Base-by-base conservation (phyloP, 108 stramenopile genomes). In the Aurantiochytrium sp. region DNA sequence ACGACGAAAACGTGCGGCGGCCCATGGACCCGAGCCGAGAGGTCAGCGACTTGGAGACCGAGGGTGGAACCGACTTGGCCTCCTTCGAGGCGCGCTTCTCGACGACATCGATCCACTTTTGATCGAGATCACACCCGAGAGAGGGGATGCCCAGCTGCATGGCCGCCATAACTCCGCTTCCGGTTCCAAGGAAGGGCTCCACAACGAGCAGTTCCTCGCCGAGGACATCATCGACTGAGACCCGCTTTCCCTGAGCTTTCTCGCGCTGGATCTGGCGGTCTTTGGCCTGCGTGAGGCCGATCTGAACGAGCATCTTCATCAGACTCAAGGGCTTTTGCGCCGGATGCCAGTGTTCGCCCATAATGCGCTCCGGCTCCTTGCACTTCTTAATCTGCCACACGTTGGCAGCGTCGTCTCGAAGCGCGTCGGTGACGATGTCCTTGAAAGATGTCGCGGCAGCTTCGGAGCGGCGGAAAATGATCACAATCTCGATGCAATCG, bases 51-150 rank as follows among this genome's bases (percentile, higher is more conserved):
- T n/a, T n/a, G n/a, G n/a, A n/a, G n/a, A n/a, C n/a, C n/a, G n/a
- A n/a, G n/a, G n/a, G n/a, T n/a, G n/a, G n/a, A n/a, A n/a, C n/a
- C n/a, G n/a, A n/a, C n/a, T n/a, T n/a, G n/a, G n/a, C n/a, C n/a
- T n/a, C n/a, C n/a, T n/a, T n/a, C n/a, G n/a, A n/a, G n/a, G n/a
- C n/a, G 50, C 50, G 50, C 50, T 50, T 5, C 12, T 50, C 50
- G 50, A 50, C 50, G 50, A 50, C 95, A 90, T 85, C 85, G 4
- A 81, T 22, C 37, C 42, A 39, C 27, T 81, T 81, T 4, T 37
- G 4, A 19, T 81, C 41, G 10, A 45, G 10, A 30, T 81, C 69
- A 21, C 69, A 81, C 17, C 69, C 69, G 27, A 37, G 4, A 4
- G 69, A 39, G 4, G 24, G 69, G 4, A 81, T 15, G 17, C 69